Base-by-base conservation (phyloP, 2,329 filamentous ascomycete genomes). In the Alternaria postmessia region DNA sequence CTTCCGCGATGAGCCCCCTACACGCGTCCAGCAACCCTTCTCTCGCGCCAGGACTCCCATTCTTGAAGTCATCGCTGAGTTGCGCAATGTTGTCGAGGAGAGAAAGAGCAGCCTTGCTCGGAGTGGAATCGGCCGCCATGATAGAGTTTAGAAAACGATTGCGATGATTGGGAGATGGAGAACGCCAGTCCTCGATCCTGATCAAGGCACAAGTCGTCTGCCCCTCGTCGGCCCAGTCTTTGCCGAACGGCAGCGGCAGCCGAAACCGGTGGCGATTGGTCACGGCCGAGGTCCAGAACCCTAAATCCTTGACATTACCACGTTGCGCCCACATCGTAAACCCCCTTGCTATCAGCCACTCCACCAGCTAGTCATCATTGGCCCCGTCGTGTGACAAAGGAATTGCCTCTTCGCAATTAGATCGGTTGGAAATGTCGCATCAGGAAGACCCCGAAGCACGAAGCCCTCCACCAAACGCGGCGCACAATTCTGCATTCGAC, bases 1-100 rank as follows among this genome's bases (percentile, higher is more conserved):
- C 65, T 46, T 70, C 63, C 1, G 71, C 36, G 34, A 71, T 66
- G 36, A 75, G 67, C 38, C 64, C 65, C n/a, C 66, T 59, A 34
- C 64, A 66, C 1, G 68, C 65, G 24, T 60, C 61, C 11, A 71
- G 32, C 22, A 73, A 54, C 2, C 66, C 66, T 55, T 71, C 64
- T 48, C 70, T 52, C 14, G 70, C 63, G 39, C 65, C 64, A 11
- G 59, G 54, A 12, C 14, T 32, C 5, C 65, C 65, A 36, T 63
- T 65, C 42, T 60, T 66, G 46, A 72, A 61, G 14, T 39, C 69
- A 34, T 66, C 42, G 26, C 70, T 60, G 5, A 72, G 62, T 9
- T 55, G 49, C 2, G 62, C 57, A 44, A 73, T 68, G 39, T 55
- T 68, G 49, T 61, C 58, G 51, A 73, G 62, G 49, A 72, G 65